Base-by-base conservation (phyloP, 192 early-diverging fungal species). In the Rhizoclosmatium sp. region DNA sequence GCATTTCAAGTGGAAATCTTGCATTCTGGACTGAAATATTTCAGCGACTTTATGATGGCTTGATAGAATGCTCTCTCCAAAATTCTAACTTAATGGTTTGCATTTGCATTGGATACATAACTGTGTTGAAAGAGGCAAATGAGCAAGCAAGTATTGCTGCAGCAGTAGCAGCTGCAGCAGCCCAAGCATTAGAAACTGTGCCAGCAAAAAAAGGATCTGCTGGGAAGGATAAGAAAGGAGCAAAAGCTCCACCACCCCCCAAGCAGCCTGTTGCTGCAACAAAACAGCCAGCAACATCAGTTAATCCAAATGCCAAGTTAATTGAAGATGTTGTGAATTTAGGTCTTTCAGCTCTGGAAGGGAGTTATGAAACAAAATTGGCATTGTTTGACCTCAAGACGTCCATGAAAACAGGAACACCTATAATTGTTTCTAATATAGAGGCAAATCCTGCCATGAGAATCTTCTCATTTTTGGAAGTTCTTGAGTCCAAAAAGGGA, bases 1-100 rank as follows among this genome's bases (percentile, higher is more conserved):
- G 47, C 12, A 4, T 65, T 16, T 21, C 5, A 23, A 21, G 23
- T 40, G 49, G 9, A 12, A 65, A 14, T 4, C n/a, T 48, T 4
- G 49, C 10, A 19, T 54, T 80, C 69, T 80, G 78, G 78, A 62
- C 69, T n/a, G 78, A 80, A 21, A 71, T 60, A 12, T 80, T 80
- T 47, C 78, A 80, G 1, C 51, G 21, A 23, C 44, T 80, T 1
- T 73, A 65, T 73, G 78, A 80, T 61, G 61, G 69, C 19, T 48
- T 80, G 4, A 65, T 70, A 1, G 59, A 62, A 51, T 64, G 62
- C 51, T 7, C 5, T 4, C 45, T 80, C 21, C 46, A 45, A 23
- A 14, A 71, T 3, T 41, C 70, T 16, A 51, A 65, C 49, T 72
- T 80, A 46, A 71, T 80, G 62, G 78, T 80, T 12, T n/a, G 31